Percentiles rank a stretch among this genome's conserved stretches.
phyloP scores from a whole-genome alignment of 2,329 filamentous ascomycete species.

The Fusarium solani-melongenae region DNA sequence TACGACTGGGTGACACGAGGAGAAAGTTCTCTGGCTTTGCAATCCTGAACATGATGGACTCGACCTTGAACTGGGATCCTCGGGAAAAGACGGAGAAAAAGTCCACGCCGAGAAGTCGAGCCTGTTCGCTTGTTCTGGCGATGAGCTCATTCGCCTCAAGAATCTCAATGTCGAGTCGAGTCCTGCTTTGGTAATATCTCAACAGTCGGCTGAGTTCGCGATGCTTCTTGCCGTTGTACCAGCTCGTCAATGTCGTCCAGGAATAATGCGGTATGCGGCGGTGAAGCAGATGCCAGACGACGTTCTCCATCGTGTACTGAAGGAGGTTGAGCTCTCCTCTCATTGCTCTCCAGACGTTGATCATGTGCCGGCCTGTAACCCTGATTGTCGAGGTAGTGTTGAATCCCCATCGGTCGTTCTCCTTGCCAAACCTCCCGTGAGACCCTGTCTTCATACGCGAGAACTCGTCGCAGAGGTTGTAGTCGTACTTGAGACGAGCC shows the following conservation, averaged over 20 bases:
- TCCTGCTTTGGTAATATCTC: conserved; percentile 80
- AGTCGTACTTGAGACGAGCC: conserved; percentile 86
- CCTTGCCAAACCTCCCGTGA: conserved; percentile 85
- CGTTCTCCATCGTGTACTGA: conserved; percentile 97
- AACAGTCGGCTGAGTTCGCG: conserved; percentile 79
- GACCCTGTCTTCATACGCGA: conserved; percentile 88
- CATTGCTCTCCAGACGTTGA: conserved; percentile 98
- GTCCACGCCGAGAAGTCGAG: conserved; percentile 90
- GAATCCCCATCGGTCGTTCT: conserved; percentile 91
- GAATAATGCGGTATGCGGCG: conserved; percentile 89
- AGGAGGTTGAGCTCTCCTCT: conserved; percentile 89
- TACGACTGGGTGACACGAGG: conserved; percentile 87
- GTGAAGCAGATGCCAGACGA: conserved; percentile 90
- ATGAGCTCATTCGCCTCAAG: conserved; percentile 91
- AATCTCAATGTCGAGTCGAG: conserved; percentile 88
- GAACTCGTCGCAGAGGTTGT: conserved; percentile 89
- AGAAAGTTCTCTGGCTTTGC: conserved; percentile 97
- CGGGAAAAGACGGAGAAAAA: conserved; percentile 97
- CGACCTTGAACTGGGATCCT: conserved; percentile 98
- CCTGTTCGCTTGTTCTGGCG: conserved; percentile 91
- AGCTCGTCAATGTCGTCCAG: conserved; percentile 80
- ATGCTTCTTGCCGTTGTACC: conserved; percentile 78
- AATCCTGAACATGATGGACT: conserved; percentile 98
- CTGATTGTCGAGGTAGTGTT: conserved; percentile 91
- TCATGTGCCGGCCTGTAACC: conserved; percentile 94